These are phyloP conservation scores for Yamadazyma laniorum DNA, from an alignment of 805 yeast genomes.

Conservation along the genomic window DNA sequence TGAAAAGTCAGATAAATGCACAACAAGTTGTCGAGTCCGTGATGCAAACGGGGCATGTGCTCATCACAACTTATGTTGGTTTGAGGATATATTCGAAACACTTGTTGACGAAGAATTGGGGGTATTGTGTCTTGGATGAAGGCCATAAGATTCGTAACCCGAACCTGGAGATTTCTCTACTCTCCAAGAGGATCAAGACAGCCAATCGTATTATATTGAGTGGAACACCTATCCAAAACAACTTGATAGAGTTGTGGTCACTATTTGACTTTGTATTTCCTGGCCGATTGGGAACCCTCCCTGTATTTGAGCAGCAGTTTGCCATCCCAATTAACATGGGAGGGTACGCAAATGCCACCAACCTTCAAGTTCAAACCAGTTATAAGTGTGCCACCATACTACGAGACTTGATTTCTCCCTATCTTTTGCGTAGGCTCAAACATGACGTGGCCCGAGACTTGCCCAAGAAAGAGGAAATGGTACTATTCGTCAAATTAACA, in stretches of 20 bases:
- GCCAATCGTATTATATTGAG: constrained; percentile 84
- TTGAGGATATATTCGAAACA: constrained; percentile 63
- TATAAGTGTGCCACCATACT: constrained; percentile 92
- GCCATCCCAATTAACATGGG: constrained; percentile 92
- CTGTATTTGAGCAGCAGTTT: constrained; percentile 91
- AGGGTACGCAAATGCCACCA: constrained; percentile 97
- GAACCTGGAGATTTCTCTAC: constrained; percentile 79
- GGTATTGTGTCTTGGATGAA: constrained; percentile 88
- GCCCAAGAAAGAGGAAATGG: constrained; percentile 93
- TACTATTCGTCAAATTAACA: constrained; percentile 84
- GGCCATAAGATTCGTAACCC: constrained; percentile 98
- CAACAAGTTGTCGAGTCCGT: constrained; percentile 55
- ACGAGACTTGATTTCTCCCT: constrained; percentile 86
- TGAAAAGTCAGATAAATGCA: constrained; percentile 39
- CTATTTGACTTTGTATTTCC: constrained; percentile 94
- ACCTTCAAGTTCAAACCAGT: constrained; percentile 93
- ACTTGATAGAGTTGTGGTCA: constrained; percentile 89
- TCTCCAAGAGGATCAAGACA: constrained; percentile 81
- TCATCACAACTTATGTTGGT: constrained; percentile 91
- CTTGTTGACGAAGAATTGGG: constrained; percentile 74
- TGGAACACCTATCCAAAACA: constrained; percentile 97
- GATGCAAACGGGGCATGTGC: constrained; percentile 68
- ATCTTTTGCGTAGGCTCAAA: constrained; percentile 80
- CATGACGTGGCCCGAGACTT: constrained; percentile 93
- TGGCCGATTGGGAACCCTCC: constrained; percentile 90